Conservation (phyloP, 2,329 filamentous ascomycete genomes). For the Simplicillium aogashimaense region DNA sequence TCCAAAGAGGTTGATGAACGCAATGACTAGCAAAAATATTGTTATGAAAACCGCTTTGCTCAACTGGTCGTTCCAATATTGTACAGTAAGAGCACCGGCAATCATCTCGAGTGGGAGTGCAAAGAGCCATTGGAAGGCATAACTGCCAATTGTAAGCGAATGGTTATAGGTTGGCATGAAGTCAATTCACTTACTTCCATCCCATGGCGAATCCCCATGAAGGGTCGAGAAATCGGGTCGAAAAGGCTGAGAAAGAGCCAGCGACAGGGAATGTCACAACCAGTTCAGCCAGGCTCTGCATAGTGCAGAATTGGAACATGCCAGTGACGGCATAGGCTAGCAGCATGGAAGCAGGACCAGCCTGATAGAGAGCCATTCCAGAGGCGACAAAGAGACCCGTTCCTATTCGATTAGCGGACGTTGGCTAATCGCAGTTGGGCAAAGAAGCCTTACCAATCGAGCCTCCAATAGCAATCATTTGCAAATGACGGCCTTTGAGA, state of each 20-base stretch:
- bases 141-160: slow-evolving; percentile 30
- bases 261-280: slow-evolving; percentile 76
- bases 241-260: slow-evolving; percentile 77
- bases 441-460: slow-evolving; percentile 50
- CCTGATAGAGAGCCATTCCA: slow-evolving; percentile 53
- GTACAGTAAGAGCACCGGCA: slow-evolving; percentile 66
- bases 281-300: slow-evolving; percentile 77
- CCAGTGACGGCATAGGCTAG: slow-evolving; percentile 65
- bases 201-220: slow-evolving; percentile 86
- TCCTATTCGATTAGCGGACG: slow-evolving; percentile 26
- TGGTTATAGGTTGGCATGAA: neutral
- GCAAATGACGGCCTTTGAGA: slow-evolving; percentile 67
- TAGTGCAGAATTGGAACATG: slow-evolving; percentile 73
- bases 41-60: slow-evolving; percentile 66
- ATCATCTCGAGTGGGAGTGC: slow-evolving; percentile 72
- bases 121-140: slow-evolving; percentile 71
- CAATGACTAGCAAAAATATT: slow-evolving; percentile 54
- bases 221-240: slow-evolving; percentile 75
- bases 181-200: slow-evolving; percentile 54
- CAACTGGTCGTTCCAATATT: slow-evolving; percentile 58
- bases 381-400: slow-evolving; percentile 75
- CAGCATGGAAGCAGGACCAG: slow-evolving; percentile 62
- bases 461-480: slow-evolving; percentile 88
- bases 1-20: slow-evolving; percentile 14
- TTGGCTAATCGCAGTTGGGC: neutral